Evolutionary conservation across 2,329 filamentous ascomycete species (phyloP), one percentile per base, ranked within the genome.

Genomic region (Pseudogymnoascus verrucosus): DNA sequence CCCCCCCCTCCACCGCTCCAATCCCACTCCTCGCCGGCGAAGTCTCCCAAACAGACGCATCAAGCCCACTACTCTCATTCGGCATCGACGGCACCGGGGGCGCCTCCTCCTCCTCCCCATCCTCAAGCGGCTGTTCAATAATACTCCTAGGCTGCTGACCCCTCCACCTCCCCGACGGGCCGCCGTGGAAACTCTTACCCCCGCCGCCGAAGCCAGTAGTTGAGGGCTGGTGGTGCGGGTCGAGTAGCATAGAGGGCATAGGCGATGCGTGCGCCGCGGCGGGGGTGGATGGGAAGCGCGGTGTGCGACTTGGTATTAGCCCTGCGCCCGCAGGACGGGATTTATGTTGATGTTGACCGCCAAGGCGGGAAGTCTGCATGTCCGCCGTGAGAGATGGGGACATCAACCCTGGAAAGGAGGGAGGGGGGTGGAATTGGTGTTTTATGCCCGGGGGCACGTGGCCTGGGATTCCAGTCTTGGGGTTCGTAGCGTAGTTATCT

Each of bases 401-500:
- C 72, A 85, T 86, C 7, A 91, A 78, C 2, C 86, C 87, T 0
- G 91, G 89, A 71, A 93, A 90, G 0, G 84, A 78, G 4, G 90
- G 90, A 1, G 90, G 90, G 23, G 88, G 89, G 65, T 93, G 85
- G 73, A 93, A 93, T 44, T 82, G 81, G 63, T 80, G 80, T 64
- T 79, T 82, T 69, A 69, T 76, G 62, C 81, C 81, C 2, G 82
- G 82, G 12, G 83, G 82, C 37, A 87, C 76, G 62, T 85, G 81
- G 19, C 85, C 84, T 5, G 84, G 83, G 19, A 87, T 82, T 1
- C 86, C 87, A 5, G 84, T 85, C 73, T 86, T 88, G 3, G 87
- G 86, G 69, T 91, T 90, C 60, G 87, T 84, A 12, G 88, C 85
- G 71, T 99, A 99, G 69, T 96, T 93, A 72, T 97, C 92, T 65